Evolutionary conservation across 306 rosid genomes (phyloP).

Genomic region (Prosopis cineraria): DNA sequence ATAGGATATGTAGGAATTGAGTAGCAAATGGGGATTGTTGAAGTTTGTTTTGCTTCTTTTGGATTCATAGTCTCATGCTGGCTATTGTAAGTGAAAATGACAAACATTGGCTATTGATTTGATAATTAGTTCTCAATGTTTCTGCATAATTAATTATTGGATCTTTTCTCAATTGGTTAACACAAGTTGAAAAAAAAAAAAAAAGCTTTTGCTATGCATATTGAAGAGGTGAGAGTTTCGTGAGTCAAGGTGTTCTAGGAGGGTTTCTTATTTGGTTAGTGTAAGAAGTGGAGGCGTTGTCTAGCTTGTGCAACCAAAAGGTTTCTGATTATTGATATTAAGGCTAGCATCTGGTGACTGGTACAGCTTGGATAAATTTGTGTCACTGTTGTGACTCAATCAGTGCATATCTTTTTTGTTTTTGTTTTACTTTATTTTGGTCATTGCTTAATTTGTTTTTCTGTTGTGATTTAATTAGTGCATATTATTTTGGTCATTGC

Average conservation of each 20-base stretch:
- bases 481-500: too few species aligned
- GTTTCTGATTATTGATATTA: background rate
- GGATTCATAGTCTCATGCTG: background rate
- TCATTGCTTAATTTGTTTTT: background rate
- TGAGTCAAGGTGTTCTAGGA: background rate
- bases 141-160: background rate
- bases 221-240: background rate
- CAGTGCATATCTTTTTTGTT: background rate
- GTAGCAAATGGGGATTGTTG: background rate
- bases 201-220: background rate
- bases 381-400: background rate
- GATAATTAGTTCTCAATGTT: conserved; percentile 10
- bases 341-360: conserved; percentile 12
- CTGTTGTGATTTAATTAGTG: too few species aligned
- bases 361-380: background rate
- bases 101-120: background rate
- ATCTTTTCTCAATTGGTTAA: background rate
- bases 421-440: background rate
- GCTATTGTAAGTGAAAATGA: conserved; percentile 14
- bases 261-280: too few species aligned
- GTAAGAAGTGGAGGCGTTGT: too few species aligned
- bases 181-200: background rate
- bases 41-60: background rate
- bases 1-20: too few species aligned
- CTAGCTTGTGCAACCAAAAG: too few species aligned